phyloP scores from a whole-genome alignment of 768 basidiomycete genomes.

The Leccinum rimulosum region DNA sequence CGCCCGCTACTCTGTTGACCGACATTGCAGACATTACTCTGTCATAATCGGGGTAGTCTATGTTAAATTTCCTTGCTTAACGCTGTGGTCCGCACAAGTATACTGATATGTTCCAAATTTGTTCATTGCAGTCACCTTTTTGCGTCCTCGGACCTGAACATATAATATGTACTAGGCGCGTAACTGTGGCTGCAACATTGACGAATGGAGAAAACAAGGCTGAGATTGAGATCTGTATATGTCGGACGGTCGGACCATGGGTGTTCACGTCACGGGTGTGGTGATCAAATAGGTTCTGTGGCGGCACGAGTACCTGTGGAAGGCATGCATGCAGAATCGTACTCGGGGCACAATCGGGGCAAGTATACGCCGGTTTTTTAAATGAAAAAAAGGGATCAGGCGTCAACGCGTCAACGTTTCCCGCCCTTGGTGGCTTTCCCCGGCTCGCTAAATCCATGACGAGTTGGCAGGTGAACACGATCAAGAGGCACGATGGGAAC shows the following conservation, averaged over 20 bases:
- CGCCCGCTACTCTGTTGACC: slow-evolving; percentile 6
- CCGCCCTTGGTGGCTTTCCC: slow-evolving; percentile 16
- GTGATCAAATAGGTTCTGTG: slow-evolving; percentile 2
- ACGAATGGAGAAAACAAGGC: background rate
- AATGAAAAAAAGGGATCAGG: background rate
- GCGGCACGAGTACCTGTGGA: slow-evolving; percentile 2
- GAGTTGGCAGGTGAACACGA: background rate
- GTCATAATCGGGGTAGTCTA: slow-evolving; percentile 9
- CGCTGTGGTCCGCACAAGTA: slow-evolving; percentile 17
- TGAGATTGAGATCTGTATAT: background rate
- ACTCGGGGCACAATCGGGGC: background rate
- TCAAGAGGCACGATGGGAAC: slow-evolving; percentile 1
- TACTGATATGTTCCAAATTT: slow-evolving; percentile 14
- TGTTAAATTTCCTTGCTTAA: slow-evolving; percentile 19
- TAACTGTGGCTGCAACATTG: background rate
- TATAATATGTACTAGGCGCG: background rate
- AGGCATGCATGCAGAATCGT: slow-evolving; percentile 1
- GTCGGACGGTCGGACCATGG: background rate
- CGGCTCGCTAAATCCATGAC: slow-evolving; percentile 17
- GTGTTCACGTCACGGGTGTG: slow-evolving; percentile 1
- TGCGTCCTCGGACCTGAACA: slow-evolving; percentile 6
- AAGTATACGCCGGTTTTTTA: slow-evolving; percentile 9
- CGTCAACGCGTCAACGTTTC: slow-evolving; percentile 15
- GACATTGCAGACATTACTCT: slow-evolving; percentile 17
- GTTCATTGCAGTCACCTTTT: slow-evolving; percentile 3